These are phyloP conservation scores for Primulina eburnea DNA, from an alignment of 257 asterid genomes.

Conservation along the genomic window DNA sequence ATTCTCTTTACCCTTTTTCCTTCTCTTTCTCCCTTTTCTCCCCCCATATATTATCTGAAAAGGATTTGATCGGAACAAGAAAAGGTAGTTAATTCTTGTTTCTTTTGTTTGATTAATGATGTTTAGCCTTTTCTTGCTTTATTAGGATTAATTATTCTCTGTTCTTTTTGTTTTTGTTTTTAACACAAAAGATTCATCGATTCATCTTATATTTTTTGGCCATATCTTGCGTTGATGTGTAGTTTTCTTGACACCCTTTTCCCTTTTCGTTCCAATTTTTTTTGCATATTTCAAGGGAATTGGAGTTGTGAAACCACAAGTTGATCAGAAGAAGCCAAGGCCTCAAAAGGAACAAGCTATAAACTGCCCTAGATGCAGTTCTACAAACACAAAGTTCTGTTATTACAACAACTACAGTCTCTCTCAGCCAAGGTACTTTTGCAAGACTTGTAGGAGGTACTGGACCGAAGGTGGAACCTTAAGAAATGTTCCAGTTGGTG, in stretches of 20 bases:
- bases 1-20: neutral
- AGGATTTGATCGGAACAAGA: conserved; percentile 25
- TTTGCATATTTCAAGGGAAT: conserved; percentile 31
- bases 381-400: conserved; percentile 84
- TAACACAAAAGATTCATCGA: conserved; percentile 20
- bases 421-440: conserved; percentile 82
- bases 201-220: neutral
- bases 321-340: conserved; percentile 60
- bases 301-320: conserved; percentile 34
- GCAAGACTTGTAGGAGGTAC: conserved; percentile 82
- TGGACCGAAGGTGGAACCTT: conserved; percentile 89
- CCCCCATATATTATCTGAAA: conserved; percentile 35
- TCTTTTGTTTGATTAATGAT: conserved; percentile 27
- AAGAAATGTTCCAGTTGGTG: conserved; percentile 85
- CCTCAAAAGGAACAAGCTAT: conserved; percentile 62
- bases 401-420: conserved; percentile 83
- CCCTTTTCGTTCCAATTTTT: neutral
- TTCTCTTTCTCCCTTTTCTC: conserved; percentile 18
- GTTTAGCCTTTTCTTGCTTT: conserved; percentile 10
- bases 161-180: neutral
- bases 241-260: neutral
- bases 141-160: conserved; percentile 3
- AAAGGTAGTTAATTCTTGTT: conserved; percentile 22
- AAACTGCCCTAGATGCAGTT: conserved; percentile 80
- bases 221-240: conserved; percentile 2